Evolutionary conservation across 345 rosid genomes (phyloP).

Genomic region (Clausena lansium): DNA sequence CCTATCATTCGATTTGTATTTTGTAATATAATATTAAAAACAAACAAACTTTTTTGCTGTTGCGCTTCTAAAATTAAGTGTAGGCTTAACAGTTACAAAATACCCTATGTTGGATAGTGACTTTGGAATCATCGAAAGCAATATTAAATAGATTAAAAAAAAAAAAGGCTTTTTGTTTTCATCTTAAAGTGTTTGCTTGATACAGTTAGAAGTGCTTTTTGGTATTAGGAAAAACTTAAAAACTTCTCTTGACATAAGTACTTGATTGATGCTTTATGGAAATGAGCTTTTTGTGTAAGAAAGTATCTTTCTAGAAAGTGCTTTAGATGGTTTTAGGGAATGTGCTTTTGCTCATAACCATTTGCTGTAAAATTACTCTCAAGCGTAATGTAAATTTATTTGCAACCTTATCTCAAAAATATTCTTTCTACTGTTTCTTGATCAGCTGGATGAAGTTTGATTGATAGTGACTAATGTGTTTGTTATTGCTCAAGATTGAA

Average conservation of each 20-base stretch:
- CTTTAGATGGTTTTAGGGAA: background rate
- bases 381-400: background rate
- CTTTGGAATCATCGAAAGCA: background rate
- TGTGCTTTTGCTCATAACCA: background rate
- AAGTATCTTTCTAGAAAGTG: background rate
- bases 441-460: background rate
- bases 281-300: background rate
- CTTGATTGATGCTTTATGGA: background rate
- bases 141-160: too few species aligned
- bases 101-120: background rate
- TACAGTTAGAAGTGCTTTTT: background rate
- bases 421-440: background rate
- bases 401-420: background rate
- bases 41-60: background rate
- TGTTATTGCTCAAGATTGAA: conserved; percentile 7
- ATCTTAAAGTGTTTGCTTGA: background rate
- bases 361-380: background rate
- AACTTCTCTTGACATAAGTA: background rate
- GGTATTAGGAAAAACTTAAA: background rate
- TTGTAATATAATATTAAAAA: too few species aligned
- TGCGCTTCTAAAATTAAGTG: background rate
- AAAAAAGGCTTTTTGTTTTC: background rate
- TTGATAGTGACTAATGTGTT: background rate
- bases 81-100: background rate
- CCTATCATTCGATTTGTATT: too few species aligned